Conservation (phyloP, 2,329 filamentous ascomycete genomes). For the Acarospora socialis region DNA sequence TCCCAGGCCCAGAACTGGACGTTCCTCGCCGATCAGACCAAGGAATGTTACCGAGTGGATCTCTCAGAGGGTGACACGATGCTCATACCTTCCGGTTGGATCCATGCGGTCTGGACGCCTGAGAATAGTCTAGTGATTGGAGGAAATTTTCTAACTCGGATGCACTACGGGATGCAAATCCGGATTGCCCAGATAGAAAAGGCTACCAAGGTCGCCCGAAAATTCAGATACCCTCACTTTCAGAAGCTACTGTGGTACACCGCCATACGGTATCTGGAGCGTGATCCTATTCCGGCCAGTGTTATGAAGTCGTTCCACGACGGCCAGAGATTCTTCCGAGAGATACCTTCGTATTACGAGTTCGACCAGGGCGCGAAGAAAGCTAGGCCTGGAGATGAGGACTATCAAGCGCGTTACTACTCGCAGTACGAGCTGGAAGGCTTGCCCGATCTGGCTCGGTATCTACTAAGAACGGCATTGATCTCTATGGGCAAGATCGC, state of each 20-base stretch:
- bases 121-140: conserved; percentile 56
- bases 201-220: conserved; percentile 48
- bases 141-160: conserved; percentile 53
- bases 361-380: conserved; percentile 37
- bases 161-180: conserved; percentile 54
- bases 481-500: conserved; percentile 44
- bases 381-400: conserved; percentile 36
- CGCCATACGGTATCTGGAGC: conserved; percentile 47
- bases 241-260: conserved; percentile 58
- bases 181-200: conserved; percentile 53
- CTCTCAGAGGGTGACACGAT: conserved; percentile 54
- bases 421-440: conserved; percentile 48
- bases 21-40: conserved; percentile 49
- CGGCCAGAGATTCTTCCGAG: conserved; percentile 41
- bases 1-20: conserved; percentile 52
- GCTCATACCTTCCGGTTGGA: conserved; percentile 58
- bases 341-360: conserved; percentile 44
- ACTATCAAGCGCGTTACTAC: conserved; percentile 48
- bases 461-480: conserved; percentile 48
- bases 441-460: conserved; percentile 43
- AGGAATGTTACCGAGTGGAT: conserved; percentile 53
- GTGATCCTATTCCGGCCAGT: conserved; percentile 46
- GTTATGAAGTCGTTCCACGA: conserved; percentile 41
- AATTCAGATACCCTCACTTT: conserved; percentile 54
- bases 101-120: conserved; percentile 57